These are phyloP conservation scores for Talaromyces sp. DNA, from an alignment of 2,329 filamentous ascomycete species.

Conservation along the genomic window DNA sequence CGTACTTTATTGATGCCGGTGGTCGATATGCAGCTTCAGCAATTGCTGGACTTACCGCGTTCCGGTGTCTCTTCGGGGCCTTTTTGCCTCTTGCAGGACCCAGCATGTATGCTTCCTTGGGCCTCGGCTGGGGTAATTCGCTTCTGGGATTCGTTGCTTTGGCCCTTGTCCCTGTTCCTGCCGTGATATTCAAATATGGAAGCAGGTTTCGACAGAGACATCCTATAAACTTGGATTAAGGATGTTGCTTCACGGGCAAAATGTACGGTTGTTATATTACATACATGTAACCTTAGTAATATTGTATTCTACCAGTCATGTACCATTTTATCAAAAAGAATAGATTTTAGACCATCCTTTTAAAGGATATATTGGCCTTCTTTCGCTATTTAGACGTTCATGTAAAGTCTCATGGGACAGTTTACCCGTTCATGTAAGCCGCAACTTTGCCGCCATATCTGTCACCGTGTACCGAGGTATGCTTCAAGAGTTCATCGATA, in stretches of 20 bases:
- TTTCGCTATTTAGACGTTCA: background rate
- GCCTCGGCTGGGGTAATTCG: constrained; percentile 45
- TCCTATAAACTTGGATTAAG: background rate
- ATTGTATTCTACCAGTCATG: background rate
- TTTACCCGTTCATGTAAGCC: constrained; percentile 6
- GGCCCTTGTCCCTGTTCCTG: constrained; percentile 36
- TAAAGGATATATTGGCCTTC: background rate
- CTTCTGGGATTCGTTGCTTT: constrained; percentile 52
- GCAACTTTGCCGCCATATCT: constrained; percentile 2
- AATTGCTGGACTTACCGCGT: constrained; percentile 48
- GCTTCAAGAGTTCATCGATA: constrained; percentile 2
- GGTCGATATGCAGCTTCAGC: constrained; percentile 39
- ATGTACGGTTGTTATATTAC: background rate
- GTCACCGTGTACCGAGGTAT: constrained; percentile 1
- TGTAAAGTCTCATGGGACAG: background rate
- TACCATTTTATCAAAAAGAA: background rate
- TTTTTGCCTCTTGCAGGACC: constrained; percentile 56
- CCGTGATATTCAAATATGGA: constrained; percentile 25
- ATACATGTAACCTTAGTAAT: too few species aligned
- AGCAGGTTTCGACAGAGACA: constrained; percentile 15
- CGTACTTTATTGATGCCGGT: constrained; percentile 55
- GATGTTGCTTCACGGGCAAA: too few species aligned
- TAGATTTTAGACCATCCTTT: background rate
- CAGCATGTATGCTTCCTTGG: constrained; percentile 39
- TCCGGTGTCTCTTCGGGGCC: constrained; percentile 51